Percentiles rank a stretch among this genome's conserved stretches.
Conservation (phyloP, 306 rosid genomes). For the Medicago ruthenica region DNA sequence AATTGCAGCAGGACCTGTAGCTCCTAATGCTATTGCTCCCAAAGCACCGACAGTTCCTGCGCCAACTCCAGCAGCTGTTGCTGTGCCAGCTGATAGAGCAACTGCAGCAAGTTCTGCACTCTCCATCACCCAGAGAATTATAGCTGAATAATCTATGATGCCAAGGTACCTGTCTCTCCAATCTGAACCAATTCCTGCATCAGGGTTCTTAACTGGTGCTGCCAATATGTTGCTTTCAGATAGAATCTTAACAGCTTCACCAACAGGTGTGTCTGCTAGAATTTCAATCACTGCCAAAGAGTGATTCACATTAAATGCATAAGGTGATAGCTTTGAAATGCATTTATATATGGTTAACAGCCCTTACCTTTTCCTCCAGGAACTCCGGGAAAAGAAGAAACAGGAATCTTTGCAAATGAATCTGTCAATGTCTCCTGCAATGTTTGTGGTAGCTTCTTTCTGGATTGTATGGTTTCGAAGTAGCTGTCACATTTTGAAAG, state of each 20-base stretch:
- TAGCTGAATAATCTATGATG: slow-evolving; percentile 79
- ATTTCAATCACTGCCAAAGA: slow-evolving; percentile 76
- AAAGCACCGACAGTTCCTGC: slow-evolving; percentile 82
- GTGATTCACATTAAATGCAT: slow-evolving; percentile 9
- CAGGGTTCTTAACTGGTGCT: slow-evolving; percentile 77
- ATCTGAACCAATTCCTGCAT: slow-evolving; percentile 55
- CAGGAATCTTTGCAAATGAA: slow-evolving; percentile 82
- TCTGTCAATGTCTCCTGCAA: slow-evolving; percentile 73
- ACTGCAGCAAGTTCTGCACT: slow-evolving; percentile 87
- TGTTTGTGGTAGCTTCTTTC: slow-evolving; percentile 77
- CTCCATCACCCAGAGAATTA: slow-evolving; percentile 92
- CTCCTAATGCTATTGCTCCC: slow-evolving; percentile 86
- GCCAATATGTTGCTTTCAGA: slow-evolving; percentile 84
- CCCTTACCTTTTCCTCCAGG: slow-evolving; percentile 78
- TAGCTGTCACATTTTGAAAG: slow-evolving; percentile 69
- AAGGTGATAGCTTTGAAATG: slow-evolving; percentile 29
- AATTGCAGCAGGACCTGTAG: slow-evolving; percentile 81
- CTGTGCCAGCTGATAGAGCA: slow-evolving; percentile 79
- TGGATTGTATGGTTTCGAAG: slow-evolving; percentile 69
- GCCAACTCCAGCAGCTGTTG: slow-evolving; percentile 86
- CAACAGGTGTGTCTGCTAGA: slow-evolving; percentile 68
- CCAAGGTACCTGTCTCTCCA: slow-evolving; percentile 91
- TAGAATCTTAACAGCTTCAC: slow-evolving; percentile 71
- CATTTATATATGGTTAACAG: slow-evolving; percentile 3
- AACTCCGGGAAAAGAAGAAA: slow-evolving; percentile 80